phyloP scores from a whole-genome alignment of 192 early-diverging fungal species.

The Podila epigama region DNA sequence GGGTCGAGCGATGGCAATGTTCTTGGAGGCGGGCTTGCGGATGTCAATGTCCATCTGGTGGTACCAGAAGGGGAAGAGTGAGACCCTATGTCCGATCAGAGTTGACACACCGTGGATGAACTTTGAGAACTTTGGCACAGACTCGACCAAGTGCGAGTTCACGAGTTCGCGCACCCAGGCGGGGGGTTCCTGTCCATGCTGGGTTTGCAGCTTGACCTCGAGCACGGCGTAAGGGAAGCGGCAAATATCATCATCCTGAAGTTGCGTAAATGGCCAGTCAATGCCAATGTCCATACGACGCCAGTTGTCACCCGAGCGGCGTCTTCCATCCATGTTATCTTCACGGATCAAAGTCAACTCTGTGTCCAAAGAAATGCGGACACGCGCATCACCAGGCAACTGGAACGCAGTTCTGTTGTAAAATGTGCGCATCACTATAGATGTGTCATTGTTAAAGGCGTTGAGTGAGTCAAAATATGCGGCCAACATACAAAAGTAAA shows the following conservation, averaged over 20 bases:
- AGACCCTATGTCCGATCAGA: slow-evolving; percentile 78
- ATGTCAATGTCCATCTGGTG: slow-evolving; percentile 95
- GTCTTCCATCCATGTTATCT: slow-evolving; percentile 80
- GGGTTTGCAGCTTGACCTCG: slow-evolving; percentile 97
- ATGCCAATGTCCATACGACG: slow-evolving; percentile 92
- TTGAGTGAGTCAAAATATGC: neutral
- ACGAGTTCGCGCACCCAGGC: slow-evolving; percentile 94
- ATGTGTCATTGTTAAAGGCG: neutral
- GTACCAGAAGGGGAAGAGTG: slow-evolving; percentile 93
- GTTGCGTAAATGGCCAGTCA: slow-evolving; percentile 90
- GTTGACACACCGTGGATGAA: slow-evolving; percentile 96
- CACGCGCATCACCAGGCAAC: slow-evolving; percentile 96
- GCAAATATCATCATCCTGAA: slow-evolving; percentile 83
- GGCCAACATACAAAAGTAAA: too few species aligned
- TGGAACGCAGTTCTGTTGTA: slow-evolving; percentile 99
- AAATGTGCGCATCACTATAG: slow-evolving; percentile 86
- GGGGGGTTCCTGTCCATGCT: slow-evolving; percentile 88
- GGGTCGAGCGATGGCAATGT: slow-evolving; percentile 60
- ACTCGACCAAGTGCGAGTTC: slow-evolving; percentile 89
- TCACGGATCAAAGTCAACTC: slow-evolving; percentile 97
- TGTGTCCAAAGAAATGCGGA: slow-evolving; percentile 98
- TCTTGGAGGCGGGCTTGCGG: slow-evolving; percentile 75
- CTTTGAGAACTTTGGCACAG: slow-evolving; percentile 97
- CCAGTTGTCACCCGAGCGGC: slow-evolving; percentile 91
- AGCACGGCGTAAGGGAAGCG: slow-evolving; percentile 97